Percentiles rank a stretch among this genome's conserved stretches.
These are phyloP conservation scores for Trichosporon ovoides DNA, from an alignment of 1,284 basidiomycete species.

Conservation along the genomic window DNA sequence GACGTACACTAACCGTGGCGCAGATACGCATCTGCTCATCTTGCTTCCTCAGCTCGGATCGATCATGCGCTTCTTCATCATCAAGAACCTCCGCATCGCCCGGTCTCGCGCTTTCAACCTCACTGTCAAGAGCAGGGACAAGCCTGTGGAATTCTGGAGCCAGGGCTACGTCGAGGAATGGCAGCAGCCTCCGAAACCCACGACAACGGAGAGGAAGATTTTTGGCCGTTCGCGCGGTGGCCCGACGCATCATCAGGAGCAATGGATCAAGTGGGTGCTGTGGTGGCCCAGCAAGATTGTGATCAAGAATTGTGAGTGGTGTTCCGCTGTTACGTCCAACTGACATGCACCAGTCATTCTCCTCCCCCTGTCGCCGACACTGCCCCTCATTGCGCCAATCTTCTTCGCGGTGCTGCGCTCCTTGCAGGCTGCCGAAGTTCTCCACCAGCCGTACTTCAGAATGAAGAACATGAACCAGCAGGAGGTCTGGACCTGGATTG, in stretches of 20 bases:
- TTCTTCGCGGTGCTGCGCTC: conserved; percentile 63
- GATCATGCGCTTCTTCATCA: conserved; percentile 72
- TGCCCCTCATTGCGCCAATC: conserved; percentile 62
- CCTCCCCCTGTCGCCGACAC: conserved; percentile 61
- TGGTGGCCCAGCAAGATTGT: conserved; percentile 56
- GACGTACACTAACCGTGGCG: neutral
- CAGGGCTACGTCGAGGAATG: conserved; percentile 78
- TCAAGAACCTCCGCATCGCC: conserved; percentile 68
- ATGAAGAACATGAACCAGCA: conserved; percentile 69
- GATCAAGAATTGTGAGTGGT: conserved; percentile 53
- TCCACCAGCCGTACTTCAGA: conserved; percentile 73
- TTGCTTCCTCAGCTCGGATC: conserved; percentile 64
- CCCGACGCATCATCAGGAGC: conserved; percentile 26
- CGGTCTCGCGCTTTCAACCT: conserved; percentile 66
- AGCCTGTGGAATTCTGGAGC: conserved; percentile 72
- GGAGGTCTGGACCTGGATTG: conserved; percentile 67
- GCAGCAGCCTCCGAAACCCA: conserved; percentile 59
- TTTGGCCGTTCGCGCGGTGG: conserved; percentile 11
- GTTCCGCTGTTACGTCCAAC: neutral
- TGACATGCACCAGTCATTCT: conserved; percentile 58
- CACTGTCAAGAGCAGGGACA: conserved; percentile 70
- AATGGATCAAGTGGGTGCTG: conserved; percentile 48
- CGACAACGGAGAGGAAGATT: conserved; percentile 27
- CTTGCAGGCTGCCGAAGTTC: conserved; percentile 61
- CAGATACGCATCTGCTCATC: conserved; percentile 69